A percentile compares a stretch with the other conserved stretches of the same genome.
Conservation (phyloP, 768 basidiomycete genomes). For the Mycena chlorophos region DNA sequence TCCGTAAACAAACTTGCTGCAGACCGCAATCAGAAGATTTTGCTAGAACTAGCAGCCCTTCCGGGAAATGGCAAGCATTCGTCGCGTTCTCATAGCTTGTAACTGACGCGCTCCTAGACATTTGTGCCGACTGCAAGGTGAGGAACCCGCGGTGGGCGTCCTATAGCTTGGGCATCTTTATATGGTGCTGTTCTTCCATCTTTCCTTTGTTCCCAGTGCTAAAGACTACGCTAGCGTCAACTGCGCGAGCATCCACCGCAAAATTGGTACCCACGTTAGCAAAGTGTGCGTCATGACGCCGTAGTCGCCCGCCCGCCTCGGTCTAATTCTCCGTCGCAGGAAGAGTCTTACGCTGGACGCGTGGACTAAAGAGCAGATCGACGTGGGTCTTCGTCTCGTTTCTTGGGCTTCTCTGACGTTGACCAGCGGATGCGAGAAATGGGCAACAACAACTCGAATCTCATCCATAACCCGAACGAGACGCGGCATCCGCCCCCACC, state of each 20-base stretch:
- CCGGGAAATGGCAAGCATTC: constrained; percentile 78
- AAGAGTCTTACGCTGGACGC: constrained; percentile 88
- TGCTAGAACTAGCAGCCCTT: constrained; percentile 66
- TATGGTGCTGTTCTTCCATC: constrained; percentile 56
- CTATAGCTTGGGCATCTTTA: constrained; percentile 84
- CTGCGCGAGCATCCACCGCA: constrained; percentile 91
- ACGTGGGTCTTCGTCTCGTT: constrained; percentile 48
- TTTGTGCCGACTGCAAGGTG: constrained; percentile 92
- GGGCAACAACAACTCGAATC: constrained; percentile 83
- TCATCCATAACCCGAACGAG: constrained; percentile 82
- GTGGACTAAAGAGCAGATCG: constrained; percentile 88
- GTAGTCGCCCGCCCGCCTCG: neutral
- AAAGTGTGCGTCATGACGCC: constrained; percentile 70
- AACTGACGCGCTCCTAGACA: constrained; percentile 48
- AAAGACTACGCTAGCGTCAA: constrained; percentile 53
- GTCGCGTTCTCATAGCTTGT: constrained; percentile 7
- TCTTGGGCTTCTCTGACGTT: no score
- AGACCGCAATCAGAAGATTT: constrained; percentile 63
- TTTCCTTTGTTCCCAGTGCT: constrained; percentile 7
- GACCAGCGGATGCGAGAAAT: constrained; percentile 71
- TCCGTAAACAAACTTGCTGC: constrained; percentile 54
- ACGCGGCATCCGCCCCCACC: constrained; percentile 78
- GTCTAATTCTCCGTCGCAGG: constrained; percentile 39
- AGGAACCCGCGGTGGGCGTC: constrained; percentile 88
- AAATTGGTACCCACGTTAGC: constrained; percentile 89